A percentile compares a stretch with the other conserved stretches of the same genome.
These are phyloP conservation scores for Penicillium desertorum DNA, from an alignment of 495 filamentous ascomycete genomes.

Conservation along the genomic window DNA sequence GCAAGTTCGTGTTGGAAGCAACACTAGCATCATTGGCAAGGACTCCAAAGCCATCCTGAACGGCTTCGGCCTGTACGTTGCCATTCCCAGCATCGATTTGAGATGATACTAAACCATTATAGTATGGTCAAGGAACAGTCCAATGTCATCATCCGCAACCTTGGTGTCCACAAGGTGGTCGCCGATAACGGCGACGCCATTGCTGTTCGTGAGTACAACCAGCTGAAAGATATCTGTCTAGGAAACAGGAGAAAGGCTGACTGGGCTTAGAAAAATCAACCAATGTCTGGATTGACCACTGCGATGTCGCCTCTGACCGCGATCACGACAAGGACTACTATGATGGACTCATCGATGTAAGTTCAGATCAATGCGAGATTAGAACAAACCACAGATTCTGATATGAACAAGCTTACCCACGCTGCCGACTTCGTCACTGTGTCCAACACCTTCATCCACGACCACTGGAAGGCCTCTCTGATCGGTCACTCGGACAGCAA, in stretches of 20 bases:
- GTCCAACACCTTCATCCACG: slow-evolving; percentile 52
- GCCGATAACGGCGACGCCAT: slow-evolving; percentile 61
- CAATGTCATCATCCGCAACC: slow-evolving; percentile 64
- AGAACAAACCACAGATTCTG: slow-evolving; percentile 1
- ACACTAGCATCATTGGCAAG: slow-evolving; percentile 56
- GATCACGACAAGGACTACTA: slow-evolving; percentile 64
- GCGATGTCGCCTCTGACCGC: slow-evolving; percentile 59
- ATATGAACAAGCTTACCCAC: slow-evolving; percentile 36
- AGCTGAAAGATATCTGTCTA: neutral
- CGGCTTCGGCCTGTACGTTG: slow-evolving; percentile 35
- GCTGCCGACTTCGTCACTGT: slow-evolving; percentile 53
- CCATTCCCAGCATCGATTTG: neutral
- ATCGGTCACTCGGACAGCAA: slow-evolving; percentile 57
- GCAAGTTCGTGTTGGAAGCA: slow-evolving; percentile 48
- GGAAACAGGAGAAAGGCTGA: slow-evolving; percentile 1
- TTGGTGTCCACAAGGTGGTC: slow-evolving; percentile 58
- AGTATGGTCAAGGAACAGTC: slow-evolving; percentile 49
- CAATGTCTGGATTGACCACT: slow-evolving; percentile 70
- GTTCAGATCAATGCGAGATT: slow-evolving; percentile 1
- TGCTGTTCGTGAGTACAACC: slow-evolving; percentile 45
- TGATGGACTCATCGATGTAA: slow-evolving; percentile 64
- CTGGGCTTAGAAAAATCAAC: slow-evolving; percentile 36
- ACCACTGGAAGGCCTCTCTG: slow-evolving; percentile 66
- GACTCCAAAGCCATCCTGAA: slow-evolving; percentile 29
- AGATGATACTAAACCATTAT: neutral